Evolutionary conservation across 306 rosid species (phyloP), one percentile per base, ranked within the genome.

Genomic region (Cucurbita ficifolia): DNA sequence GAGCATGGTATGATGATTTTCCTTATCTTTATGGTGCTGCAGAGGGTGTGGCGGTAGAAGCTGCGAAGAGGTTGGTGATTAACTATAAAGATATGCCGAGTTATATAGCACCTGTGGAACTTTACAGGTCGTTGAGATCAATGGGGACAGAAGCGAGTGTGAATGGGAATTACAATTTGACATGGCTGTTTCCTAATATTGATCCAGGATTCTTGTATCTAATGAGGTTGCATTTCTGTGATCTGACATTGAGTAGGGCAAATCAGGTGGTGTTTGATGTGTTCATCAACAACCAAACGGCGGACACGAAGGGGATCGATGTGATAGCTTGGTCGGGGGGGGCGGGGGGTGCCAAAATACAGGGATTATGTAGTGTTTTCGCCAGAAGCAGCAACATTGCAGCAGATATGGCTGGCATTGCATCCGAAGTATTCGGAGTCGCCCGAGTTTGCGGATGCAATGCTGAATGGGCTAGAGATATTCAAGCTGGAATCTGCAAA

Each of bases 221-320:
- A 36, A 76, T 84, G 76, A 81, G 88, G 64, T 74, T 84, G 61
- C 88, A 84, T 51, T 81, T 84, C n/a, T 81, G 88, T 67, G 88
- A 84, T 55, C 70, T 49, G 49, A n/a, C 29, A 22, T 24, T 62
- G 52, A 62, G 46, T 38, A 81, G 76, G 69, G 42, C 76, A 16
- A 84, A 84, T 53, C 83, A 84, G 71, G 38, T 84, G 3, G 82
- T 79, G 16, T 84, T 84, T 71, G 45, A 63, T 21, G 62, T 81
- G 63, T 77, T 46, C 77, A 78, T 84, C 49, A 84, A 84, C 78
- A 84, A 84, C 58, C 81, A 81, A 72, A 84, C 88, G 0, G 83
- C 85, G 0, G 76, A 76, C 12, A 7, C 46, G 3, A 56, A 3
- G 4, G 82, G 80, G 2, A 12, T 22, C 1, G 88, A 84, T 77